These are phyloP conservation scores for Macrolepiota dolichaula DNA, from an alignment of 768 basidiomycete species.

Conservation along the genomic window DNA sequence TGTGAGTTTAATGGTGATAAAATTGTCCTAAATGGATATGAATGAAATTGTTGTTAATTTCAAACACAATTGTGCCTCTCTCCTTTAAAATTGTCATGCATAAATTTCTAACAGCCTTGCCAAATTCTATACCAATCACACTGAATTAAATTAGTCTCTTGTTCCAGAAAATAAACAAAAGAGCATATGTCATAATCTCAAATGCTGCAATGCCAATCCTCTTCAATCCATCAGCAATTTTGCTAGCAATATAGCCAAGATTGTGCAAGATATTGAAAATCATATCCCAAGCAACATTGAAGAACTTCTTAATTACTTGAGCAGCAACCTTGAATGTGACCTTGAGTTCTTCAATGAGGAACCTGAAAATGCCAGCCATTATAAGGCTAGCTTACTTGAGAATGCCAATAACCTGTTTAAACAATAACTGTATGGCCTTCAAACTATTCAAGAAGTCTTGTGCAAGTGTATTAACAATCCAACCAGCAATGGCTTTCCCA, in stretches of 20 bases:
- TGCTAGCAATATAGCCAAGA: not conserved
- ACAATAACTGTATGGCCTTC: not conserved
- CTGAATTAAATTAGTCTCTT: not conserved
- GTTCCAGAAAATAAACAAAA: not conserved
- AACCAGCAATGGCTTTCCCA: not conserved
- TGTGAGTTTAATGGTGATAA: no score
- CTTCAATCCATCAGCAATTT: not conserved
- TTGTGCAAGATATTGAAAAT: not conserved
- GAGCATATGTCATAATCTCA: not conserved
- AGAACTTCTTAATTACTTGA: not conserved
- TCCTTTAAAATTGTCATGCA: not conserved
- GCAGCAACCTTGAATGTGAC: not conserved
- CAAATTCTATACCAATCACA: not conserved
- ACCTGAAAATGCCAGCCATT: not conserved
- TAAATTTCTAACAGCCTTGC: not conserved
- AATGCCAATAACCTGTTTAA: not conserved
- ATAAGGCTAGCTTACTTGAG: not conserved
- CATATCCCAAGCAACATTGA: not conserved
- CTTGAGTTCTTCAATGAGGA: not conserved
- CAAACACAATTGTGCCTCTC: not conserved
- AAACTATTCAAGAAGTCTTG: not conserved
- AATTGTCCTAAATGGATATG: no score
- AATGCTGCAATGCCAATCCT: not conserved
- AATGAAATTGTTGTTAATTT: no score
- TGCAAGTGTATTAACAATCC: not conserved